Evolutionary conservation across 2,329 filamentous ascomycete species (phyloP).

Genomic region (Neophaeococcomyces aloes): DNA sequence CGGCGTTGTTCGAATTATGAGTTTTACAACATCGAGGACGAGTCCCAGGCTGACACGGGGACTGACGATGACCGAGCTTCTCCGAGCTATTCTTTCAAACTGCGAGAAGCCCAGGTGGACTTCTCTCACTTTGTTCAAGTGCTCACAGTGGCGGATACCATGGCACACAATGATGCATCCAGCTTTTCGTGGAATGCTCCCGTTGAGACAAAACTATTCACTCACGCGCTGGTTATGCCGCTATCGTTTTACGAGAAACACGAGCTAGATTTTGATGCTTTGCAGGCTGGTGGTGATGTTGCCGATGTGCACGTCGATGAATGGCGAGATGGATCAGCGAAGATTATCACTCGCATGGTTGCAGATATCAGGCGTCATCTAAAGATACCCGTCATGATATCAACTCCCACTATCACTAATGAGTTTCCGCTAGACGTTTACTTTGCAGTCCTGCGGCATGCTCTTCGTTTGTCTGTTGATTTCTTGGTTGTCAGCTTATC

Average conservation of each 20-base stretch:
- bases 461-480: constrained; percentile 31
- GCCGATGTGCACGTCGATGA: constrained; percentile 51
- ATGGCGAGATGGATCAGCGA: constrained; percentile 42
- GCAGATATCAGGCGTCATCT: constrained; percentile 48
- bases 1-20: constrained; percentile 39
- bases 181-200: constrained; percentile 53
- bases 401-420: constrained; percentile 33
- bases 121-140: constrained; percentile 51
- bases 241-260: constrained; percentile 28
- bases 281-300: constrained; percentile 50
- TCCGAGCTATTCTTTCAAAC: constrained; percentile 38
- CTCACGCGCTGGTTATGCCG: constrained; percentile 32
- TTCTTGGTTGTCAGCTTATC: constrained; percentile 31
- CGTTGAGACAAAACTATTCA: constrained; percentile 45
- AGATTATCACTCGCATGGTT: constrained; percentile 45
- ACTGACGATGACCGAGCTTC: constrained; percentile 31
- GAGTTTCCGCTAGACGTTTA: constrained; percentile 19
- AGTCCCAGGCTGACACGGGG: constrained; percentile 25
- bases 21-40: constrained; percentile 40
- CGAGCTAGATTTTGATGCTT: constrained; percentile 37
- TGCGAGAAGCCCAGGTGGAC: constrained; percentile 48
- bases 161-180: constrained; percentile 43
- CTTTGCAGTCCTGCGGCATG: constrained; percentile 30
- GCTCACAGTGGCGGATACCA: constrained; percentile 44
- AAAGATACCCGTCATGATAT: constrained; percentile 47